Evolutionary conservation across 768 basidiomycete genomes (phyloP).

Genomic region (Suillus subalutaceus): DNA sequence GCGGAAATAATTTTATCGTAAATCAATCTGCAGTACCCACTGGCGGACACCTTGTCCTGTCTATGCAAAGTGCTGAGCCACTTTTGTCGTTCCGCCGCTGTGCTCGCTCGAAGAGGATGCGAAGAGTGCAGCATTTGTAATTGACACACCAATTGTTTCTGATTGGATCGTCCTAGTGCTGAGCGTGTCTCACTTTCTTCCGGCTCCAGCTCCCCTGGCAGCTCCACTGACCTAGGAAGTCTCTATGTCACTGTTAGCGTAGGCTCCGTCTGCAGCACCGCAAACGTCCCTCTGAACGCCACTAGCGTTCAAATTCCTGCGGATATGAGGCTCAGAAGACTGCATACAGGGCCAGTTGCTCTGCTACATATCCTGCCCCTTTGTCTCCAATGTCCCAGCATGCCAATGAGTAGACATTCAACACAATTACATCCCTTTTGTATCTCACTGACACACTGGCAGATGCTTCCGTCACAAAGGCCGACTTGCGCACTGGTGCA

Average conservation of each 20-base stretch:
- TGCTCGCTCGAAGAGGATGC: slow-evolving; percentile 47
- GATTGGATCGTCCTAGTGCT: slow-evolving; percentile 35
- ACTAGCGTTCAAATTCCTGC: slow-evolving; percentile 38
- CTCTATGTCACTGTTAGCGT: slow-evolving; percentile 35
- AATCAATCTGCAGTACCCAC: too few relatives aligned
- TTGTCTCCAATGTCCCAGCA: slow-evolving; percentile 5
- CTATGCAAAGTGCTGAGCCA: slow-evolving; percentile 35
- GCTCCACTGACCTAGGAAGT: slow-evolving; percentile 12
- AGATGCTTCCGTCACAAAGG: too few relatives aligned
- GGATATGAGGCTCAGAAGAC: slow-evolving; percentile 34
- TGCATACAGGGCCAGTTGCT: slow-evolving; percentile 20
- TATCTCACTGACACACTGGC: too few relatives aligned
- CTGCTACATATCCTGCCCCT: background rate
- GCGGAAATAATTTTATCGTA: too few relatives aligned
- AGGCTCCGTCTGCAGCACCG: slow-evolving; percentile 22
- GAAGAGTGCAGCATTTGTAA: slow-evolving; percentile 27
- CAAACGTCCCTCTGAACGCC: slow-evolving; percentile 39
- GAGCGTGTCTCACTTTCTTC: slow-evolving; percentile 30
- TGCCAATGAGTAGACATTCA: background rate
- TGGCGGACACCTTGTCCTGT: slow-evolving; percentile 47
- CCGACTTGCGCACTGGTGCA: too few relatives aligned
- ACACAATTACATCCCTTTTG: too few relatives aligned
- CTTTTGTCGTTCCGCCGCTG: slow-evolving; percentile 47
- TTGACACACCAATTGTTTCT: slow-evolving; percentile 43
- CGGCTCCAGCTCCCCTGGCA: background rate